Conservation (phyloP, 129 eudicot species). For the Escallonia rubra region DNA sequence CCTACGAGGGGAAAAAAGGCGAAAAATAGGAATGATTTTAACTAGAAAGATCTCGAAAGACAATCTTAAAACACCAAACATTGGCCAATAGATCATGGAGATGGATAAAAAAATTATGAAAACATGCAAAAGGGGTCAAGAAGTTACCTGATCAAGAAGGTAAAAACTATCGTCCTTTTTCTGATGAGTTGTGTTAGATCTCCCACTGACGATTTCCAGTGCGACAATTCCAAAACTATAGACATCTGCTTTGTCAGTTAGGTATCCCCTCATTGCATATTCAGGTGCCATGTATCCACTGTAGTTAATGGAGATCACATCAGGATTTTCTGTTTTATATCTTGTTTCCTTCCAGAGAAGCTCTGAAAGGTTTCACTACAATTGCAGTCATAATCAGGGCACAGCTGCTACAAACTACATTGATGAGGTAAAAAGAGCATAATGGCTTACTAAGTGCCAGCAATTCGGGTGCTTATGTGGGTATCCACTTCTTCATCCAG, state of each 20-base stretch:
- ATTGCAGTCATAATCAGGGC: too few species aligned
- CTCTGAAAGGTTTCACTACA: too few species aligned
- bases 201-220: conserved; percentile 47
- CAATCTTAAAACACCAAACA: too few species aligned
- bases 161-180: conserved; percentile 23
- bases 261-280: conserved; percentile 52
- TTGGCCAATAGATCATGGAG: too few species aligned
- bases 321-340: not conserved
- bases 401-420: not conserved
- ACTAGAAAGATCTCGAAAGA: too few species aligned
- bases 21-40: too few species aligned
- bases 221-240: conserved; percentile 54
- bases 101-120: too few species aligned
- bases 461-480: conserved; percentile 70
- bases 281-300: conserved; percentile 74
- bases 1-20: conserved; percentile 11
- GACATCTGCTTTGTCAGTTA: conserved; percentile 57
- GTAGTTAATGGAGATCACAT: not conserved
- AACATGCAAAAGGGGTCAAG: not conserved
- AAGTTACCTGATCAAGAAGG: conserved; percentile 51
- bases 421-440: not conserved
- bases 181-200: conserved; percentile 29
- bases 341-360: too few species aligned
- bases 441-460: conserved; percentile 67
- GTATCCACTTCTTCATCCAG: conserved; percentile 75